phyloP scores from a whole-genome alignment of 2,329 filamentous ascomycete genomes.

The Scleromitrula shiraiana region DNA sequence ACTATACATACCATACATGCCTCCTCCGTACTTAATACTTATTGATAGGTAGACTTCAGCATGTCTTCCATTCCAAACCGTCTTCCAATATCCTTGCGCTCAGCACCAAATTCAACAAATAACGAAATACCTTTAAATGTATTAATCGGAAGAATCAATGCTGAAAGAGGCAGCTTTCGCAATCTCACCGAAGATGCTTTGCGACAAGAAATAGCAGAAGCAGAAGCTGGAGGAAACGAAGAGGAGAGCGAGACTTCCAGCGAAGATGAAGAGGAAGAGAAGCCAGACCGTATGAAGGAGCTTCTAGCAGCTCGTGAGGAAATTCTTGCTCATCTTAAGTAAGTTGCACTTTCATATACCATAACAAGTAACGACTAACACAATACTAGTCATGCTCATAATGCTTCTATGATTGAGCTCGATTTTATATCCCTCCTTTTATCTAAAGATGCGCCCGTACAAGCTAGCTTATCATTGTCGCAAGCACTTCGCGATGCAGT shows the following conservation, averaged over 20 bases:
- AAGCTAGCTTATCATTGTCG: conserved; percentile 63
- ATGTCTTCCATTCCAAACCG: conserved; percentile 32
- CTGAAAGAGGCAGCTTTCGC: conserved; percentile 74
- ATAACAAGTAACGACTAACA: conserved; percentile 12
- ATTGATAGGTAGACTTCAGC: no score
- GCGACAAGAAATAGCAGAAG: conserved; percentile 54
- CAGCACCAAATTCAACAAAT: conserved; percentile 48
- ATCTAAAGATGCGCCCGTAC: conserved; percentile 69
- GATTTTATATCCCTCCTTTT: conserved; percentile 79
- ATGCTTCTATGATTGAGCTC: conserved; percentile 60
- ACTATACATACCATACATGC: no score
- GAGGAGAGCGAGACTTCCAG: conserved; percentile 36
- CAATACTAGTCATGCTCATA: conserved; percentile 37
- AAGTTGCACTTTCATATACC: conserved; percentile 20
- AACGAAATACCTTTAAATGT: conserved; percentile 56
- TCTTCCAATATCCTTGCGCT: conserved; percentile 52
- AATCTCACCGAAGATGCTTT: conserved; percentile 68
- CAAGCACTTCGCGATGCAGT: conserved; percentile 60
- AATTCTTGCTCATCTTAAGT: conserved; percentile 52
- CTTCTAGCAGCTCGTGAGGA: conserved; percentile 44
- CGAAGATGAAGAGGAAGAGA: conserved; percentile 42
- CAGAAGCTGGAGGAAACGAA: conserved; percentile 20
- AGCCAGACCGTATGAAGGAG: conserved; percentile 30
- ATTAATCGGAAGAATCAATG: conserved; percentile 72
- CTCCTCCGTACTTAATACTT: no score